Percentiles rank a stretch among this genome's conserved stretches.
Evolutionary conservation across 352 stramenopile genomes (phyloP).

Genomic region (Pythium volutum): DNA sequence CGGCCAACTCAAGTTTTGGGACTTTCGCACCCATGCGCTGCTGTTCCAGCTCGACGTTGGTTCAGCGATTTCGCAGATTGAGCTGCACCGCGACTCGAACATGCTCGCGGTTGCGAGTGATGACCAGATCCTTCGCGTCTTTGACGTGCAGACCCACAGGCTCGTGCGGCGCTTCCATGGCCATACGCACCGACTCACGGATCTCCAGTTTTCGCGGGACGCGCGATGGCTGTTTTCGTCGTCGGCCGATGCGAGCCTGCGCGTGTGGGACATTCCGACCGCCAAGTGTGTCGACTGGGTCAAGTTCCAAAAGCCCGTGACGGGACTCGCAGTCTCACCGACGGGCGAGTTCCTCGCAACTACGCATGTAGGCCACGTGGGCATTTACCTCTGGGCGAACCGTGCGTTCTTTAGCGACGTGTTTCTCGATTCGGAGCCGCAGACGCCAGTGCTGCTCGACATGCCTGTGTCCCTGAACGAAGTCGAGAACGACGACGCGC

Average conservation of each 20-base stretch:
- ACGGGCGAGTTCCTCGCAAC: slow-evolving; percentile 96
- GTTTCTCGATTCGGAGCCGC: slow-evolving; percentile 75
- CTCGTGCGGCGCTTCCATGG: slow-evolving; percentile 86
- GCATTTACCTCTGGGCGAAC: slow-evolving; percentile 96
- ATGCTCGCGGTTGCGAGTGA: slow-evolving; percentile 87
- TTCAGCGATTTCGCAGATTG: slow-evolving; percentile 75
- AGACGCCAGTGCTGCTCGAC: slow-evolving; percentile 83
- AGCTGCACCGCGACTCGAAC: slow-evolving; percentile 85
- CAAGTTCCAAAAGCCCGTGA: slow-evolving; percentile 90
- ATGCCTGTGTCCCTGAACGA: slow-evolving; percentile 89
- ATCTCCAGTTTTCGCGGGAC: slow-evolving; percentile 88
- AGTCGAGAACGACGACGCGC: slow-evolving; percentile 63
- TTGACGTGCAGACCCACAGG: slow-evolving; percentile 82
- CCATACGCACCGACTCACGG: slow-evolving; percentile 82
- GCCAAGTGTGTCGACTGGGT: slow-evolving; percentile 95
- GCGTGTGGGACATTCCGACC: slow-evolving; percentile 94
- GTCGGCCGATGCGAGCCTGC: slow-evolving; percentile 81
- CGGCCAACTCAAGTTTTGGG: slow-evolving; percentile 89
- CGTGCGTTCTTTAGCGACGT: slow-evolving; percentile 92
- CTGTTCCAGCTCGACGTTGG: slow-evolving; percentile 68
- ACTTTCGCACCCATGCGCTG: slow-evolving; percentile 77
- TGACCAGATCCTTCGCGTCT: slow-evolving; percentile 85
- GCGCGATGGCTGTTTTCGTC: slow-evolving; percentile 88
- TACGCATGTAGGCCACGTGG: slow-evolving; percentile 89
- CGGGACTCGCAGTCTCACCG: slow-evolving; percentile 90